phyloP scores from a whole-genome alignment of 352 stramenopile genomes.

The Globisporangium echinulatum region DNA sequence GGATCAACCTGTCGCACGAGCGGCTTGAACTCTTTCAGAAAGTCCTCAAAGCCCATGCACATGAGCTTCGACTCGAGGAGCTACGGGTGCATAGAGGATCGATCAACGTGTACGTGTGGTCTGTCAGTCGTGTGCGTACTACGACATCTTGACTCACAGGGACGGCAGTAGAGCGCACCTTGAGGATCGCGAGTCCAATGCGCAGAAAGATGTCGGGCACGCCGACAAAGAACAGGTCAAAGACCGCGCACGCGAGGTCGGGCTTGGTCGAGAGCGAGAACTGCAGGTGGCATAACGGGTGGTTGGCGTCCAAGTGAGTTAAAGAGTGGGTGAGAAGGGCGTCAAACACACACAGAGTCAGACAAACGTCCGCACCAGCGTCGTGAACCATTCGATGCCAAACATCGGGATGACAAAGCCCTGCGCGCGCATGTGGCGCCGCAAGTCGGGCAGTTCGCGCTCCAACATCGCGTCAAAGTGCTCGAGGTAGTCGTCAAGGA shows the following conservation, averaged over 20 bases:
- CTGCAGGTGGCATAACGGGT: background rate
- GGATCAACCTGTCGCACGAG: conserved; percentile 68
- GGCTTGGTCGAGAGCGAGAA: conserved; percentile 82
- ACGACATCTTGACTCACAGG: background rate
- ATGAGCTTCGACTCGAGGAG: conserved; percentile 72
- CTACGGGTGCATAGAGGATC: conserved; percentile 6
- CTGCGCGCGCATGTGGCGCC: conserved; percentile 48
- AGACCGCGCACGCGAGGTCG: conserved; percentile 74
- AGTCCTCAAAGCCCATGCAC: conserved; percentile 82
- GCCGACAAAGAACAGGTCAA: conserved; percentile 81
- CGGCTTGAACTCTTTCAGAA: conserved; percentile 77
- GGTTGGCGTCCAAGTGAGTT: background rate
- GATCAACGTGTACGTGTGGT: background rate
- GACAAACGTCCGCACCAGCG: conserved; percentile 28
- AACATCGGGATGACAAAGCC: conserved; percentile 80
- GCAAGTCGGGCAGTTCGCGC: conserved; percentile 54
- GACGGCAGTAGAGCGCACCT: conserved; percentile 20
- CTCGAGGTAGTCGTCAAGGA: conserved; percentile 77
- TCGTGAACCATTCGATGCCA: conserved; percentile 87
- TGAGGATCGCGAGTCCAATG: conserved; percentile 70
- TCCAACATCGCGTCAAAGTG: conserved; percentile 81
- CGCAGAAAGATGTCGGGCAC: conserved; percentile 79
- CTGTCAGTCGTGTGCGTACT: no score
- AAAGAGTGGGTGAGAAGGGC: background rate
- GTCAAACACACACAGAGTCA: background rate